phyloP scores from a whole-genome alignment of 805 yeast genomes.

The Candida palmyrensis region DNA sequence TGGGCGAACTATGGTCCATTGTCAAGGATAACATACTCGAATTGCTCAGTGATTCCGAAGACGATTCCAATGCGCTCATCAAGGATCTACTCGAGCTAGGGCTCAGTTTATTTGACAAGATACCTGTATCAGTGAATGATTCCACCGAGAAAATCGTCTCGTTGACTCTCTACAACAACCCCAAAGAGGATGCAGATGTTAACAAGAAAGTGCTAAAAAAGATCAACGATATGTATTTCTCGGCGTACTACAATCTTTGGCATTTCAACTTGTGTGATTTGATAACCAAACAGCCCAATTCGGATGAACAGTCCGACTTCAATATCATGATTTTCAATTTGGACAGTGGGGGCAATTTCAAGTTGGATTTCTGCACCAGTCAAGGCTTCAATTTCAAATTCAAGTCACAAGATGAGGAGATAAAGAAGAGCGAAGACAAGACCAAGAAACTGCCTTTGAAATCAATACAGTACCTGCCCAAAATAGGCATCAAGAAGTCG shows the following conservation, averaged over 20 bases:
- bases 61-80: constrained; percentile 13
- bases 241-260: constrained; percentile 71
- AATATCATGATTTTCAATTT: constrained; percentile 44
- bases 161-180: constrained; percentile 26
- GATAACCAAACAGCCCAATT: constrained; percentile 9
- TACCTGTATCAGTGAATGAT: constrained; percentile 43
- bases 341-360: constrained; percentile 41
- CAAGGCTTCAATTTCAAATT: constrained; percentile 62
- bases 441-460: not conserved
- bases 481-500: constrained; percentile 5
- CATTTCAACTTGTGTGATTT: constrained; percentile 68
- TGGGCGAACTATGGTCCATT: constrained; percentile 60
- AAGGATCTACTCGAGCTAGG: constrained; percentile 49
- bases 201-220: constrained; percentile 40
- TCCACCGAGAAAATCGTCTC: constrained; percentile 40
- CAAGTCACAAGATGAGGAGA: constrained; percentile 21
- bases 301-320: constrained; percentile 11
- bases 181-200: constrained; percentile 14
- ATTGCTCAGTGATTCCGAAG: constrained; percentile 33
- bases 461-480: constrained; percentile 8
- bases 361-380: constrained; percentile 45
- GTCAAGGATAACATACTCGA: constrained; percentile 49
- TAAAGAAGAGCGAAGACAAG: not conserved
- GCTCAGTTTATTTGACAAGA: constrained; percentile 56
- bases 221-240: constrained; percentile 56